phyloP scores from a whole-genome alignment of 371 early-diverging fungal species.

The Edhazardia aedis region DNA sequence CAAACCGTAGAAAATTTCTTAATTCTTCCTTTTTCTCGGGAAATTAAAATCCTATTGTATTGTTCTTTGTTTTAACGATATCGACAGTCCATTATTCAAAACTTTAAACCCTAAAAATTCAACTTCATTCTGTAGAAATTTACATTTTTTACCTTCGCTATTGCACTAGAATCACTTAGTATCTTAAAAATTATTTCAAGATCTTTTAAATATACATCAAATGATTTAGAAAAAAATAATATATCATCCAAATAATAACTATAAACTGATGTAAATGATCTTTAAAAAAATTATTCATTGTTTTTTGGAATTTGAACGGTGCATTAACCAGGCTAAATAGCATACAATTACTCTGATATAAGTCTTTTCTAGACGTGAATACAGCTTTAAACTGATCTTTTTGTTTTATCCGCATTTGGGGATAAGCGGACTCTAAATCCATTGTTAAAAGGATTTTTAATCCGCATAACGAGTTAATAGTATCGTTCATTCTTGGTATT shows the following conservation, averaged over 20 bases:
- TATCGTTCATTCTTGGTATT: neutral
- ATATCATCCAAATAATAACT: neutral
- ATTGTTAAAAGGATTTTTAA: constrained; percentile 2
- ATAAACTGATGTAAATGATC: neutral
- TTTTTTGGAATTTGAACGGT: no score
- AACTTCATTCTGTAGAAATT: neutral
- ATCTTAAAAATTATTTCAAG: neutral
- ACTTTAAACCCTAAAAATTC: neutral
- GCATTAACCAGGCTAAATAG: constrained; percentile 6
- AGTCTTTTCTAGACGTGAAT: constrained; percentile 1
- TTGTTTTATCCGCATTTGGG: constrained; percentile 4
- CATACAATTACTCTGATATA: constrained; percentile 4
- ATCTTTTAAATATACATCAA: neutral
- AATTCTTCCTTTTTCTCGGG: neutral
- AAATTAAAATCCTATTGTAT: neutral
- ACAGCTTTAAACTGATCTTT: constrained; percentile 10
- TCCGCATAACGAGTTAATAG: neutral
- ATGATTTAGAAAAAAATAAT: neutral
- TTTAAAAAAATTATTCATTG: constrained; percentile 3
- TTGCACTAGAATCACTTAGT: neutral
- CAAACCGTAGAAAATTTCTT: neutral
- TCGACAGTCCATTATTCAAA: neutral
- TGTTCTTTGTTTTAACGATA: neutral
- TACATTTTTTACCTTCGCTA: neutral
- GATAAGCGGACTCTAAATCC: constrained; percentile 12